Conservation (phyloP, 768 basidiomycete species). For the Crucibulum laeve region DNA sequence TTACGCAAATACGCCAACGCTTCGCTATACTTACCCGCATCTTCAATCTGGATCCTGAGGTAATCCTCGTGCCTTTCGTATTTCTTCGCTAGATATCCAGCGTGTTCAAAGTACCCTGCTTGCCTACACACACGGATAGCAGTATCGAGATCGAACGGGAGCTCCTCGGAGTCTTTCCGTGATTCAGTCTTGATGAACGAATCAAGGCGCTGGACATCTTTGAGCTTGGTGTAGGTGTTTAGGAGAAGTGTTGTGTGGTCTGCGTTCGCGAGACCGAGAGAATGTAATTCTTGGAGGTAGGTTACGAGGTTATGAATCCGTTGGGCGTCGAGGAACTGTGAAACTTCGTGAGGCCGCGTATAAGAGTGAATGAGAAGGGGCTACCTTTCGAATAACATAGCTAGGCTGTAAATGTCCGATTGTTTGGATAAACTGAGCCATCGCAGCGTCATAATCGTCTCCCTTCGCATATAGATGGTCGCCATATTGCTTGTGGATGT, state of each 20-base stretch:
- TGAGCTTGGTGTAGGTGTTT: constrained; percentile 96
- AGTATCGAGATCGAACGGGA: constrained; percentile 96
- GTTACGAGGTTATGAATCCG: constrained; percentile 92
- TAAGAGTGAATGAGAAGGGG: not conserved
- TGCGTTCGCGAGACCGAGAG: constrained; percentile 84
- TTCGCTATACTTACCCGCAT: constrained; percentile 76
- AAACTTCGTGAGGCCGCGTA: not conserved
- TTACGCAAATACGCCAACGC: constrained; percentile 78
- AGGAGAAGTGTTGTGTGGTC: constrained; percentile 96
- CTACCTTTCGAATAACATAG: constrained; percentile 94
- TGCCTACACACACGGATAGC: constrained; percentile 96
- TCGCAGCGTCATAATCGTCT: constrained; percentile 90
- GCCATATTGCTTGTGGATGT: constrained; percentile 87
- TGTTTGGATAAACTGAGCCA: constrained; percentile 89
- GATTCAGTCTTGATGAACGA: constrained; percentile 91
- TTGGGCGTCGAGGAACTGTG: constrained; percentile 93
- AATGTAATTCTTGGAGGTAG: constrained; percentile 93
- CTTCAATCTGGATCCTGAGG: constrained; percentile 90
- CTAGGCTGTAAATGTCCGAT: constrained; percentile 88
- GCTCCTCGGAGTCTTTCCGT: constrained; percentile 52
- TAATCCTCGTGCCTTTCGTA: constrained; percentile 93
- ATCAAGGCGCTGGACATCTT: constrained; percentile 84
- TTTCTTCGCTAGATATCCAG: constrained; percentile 87
- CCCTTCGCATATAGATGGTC: constrained; percentile 89
- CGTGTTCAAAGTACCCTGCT: constrained; percentile 94